These are phyloP conservation scores for Flammula alnicola DNA, from an alignment of 1,284 basidiomycete species.

Conservation along the genomic window DNA sequence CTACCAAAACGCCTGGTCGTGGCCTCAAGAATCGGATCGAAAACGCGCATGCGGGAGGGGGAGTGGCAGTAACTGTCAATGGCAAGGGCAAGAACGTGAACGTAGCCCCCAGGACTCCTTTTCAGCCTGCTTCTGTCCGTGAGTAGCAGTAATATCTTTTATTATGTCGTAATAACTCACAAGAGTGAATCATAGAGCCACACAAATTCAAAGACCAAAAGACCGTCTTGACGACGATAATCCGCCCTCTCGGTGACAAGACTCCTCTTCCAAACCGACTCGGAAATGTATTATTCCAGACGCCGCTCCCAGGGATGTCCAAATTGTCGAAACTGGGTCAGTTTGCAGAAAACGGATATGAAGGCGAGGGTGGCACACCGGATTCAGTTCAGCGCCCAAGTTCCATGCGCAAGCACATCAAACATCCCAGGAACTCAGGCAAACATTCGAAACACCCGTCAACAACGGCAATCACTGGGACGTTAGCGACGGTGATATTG, in stretches of 20 bases:
- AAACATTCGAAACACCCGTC: constrained; percentile 66
- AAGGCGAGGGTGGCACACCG: constrained; percentile 21
- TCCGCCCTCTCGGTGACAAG: constrained; percentile 56
- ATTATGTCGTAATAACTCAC: neutral
- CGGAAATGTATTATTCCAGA: constrained; percentile 34
- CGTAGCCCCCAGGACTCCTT: constrained; percentile 38
- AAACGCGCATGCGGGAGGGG: constrained; percentile 45
- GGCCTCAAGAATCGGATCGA: constrained; percentile 41
- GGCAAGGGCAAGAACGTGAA: constrained; percentile 46
- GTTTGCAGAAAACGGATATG: constrained; percentile 4
- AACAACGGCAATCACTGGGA: constrained; percentile 78
- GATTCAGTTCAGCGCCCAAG: constrained; percentile 52
- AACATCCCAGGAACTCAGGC: constrained; percentile 47
- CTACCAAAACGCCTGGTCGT: constrained; percentile 57
- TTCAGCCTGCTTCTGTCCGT: constrained; percentile 42
- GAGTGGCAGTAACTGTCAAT: constrained; percentile 44
- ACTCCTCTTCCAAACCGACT: constrained; percentile 59
- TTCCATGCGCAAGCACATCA: constrained; percentile 60
- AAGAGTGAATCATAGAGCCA: constrained; percentile 27
- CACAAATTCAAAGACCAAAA: constrained; percentile 26
- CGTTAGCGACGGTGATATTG: constrained; percentile 65
- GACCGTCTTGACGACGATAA: constrained; percentile 24
- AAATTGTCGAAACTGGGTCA: constrained; percentile 20
- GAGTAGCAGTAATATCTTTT: constrained; percentile 13
- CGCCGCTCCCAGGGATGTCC: constrained; percentile 32